These are phyloP conservation scores for Clavispora vitiphila DNA, from an alignment of 805 yeast genomes.

Conservation along the genomic window DNA sequence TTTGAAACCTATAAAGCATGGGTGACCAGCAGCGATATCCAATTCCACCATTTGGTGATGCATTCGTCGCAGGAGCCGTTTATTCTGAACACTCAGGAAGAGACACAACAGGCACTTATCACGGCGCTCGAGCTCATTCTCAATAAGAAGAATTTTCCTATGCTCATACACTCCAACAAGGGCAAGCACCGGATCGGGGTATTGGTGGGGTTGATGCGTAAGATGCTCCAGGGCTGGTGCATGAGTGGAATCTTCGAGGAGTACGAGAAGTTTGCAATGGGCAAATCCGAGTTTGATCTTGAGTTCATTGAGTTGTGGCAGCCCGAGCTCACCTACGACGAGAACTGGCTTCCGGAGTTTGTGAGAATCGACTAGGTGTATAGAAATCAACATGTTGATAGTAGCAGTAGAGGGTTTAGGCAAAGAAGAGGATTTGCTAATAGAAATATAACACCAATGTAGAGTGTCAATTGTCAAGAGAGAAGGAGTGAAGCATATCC, in stretches of 20 bases:
- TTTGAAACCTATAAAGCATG: slow-evolving; percentile 62
- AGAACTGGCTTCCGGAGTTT: slow-evolving; percentile 56
- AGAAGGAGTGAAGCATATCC: too few relatives aligned
- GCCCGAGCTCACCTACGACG: slow-evolving; percentile 50
- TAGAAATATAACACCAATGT: too few relatives aligned
- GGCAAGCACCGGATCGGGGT: slow-evolving; percentile 98
- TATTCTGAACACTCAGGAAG: slow-evolving; percentile 43
- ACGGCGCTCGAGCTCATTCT: slow-evolving; percentile 52
- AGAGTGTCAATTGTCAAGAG: too few relatives aligned
- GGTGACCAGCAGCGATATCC: slow-evolving; percentile 49
- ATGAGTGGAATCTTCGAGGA: slow-evolving; percentile 91
- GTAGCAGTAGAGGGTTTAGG: too few relatives aligned
- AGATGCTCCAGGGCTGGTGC: slow-evolving; percentile 87
- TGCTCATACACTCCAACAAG: slow-evolving; percentile 86
- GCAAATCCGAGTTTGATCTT: slow-evolving; percentile 87
- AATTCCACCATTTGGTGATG: slow-evolving; percentile 58
- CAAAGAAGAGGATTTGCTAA: too few relatives aligned
- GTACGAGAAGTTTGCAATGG: slow-evolving; percentile 86
- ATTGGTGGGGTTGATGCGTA: slow-evolving; percentile 84
- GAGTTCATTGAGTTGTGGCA: slow-evolving; percentile 85
- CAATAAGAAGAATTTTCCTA: slow-evolving; percentile 73
- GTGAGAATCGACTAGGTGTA: slow-evolving; percentile 29
- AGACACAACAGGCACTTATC: slow-evolving; percentile 44
- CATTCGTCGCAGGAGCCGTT: slow-evolving; percentile 74
- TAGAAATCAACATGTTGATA: not conserved